Evolutionary conservation across 805 yeast genomes (phyloP), one percentile per base, ranked within the genome.

Genomic region (Sugiyamaella americana): DNA sequence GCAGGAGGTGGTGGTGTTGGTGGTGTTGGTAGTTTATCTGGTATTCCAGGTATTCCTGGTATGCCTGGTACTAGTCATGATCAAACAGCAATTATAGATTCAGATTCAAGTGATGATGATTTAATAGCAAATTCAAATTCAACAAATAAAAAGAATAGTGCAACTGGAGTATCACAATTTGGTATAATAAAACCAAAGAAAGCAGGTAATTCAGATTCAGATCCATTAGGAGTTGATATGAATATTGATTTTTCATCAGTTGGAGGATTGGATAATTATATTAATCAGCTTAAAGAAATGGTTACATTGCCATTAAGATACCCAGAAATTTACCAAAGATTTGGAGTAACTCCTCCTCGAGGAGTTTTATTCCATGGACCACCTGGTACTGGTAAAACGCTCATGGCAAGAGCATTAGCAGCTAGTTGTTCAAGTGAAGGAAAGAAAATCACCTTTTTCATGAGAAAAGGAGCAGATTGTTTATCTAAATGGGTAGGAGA

Each of bases 401-500:
- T 93, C 44, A 87, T 93, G 96, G 98, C 98, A 0, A 71, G 98
- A 50, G 98, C 98, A 0, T 70, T 93, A 43, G 98, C 98, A 1
- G 93, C 98, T 0, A 85, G 95, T 54, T 88, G 96, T 57, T 85
- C 96, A 0, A 79, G 94, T 0, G 81, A 85, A 16, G 81, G 82
- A 11, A 73, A 83, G 51, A 91, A 93, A 55, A 88, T 93, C 48
- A 88, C 98, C 0, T 93, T 93, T 60, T 93, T 88, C 66, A 93
- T 93, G 98, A 72, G 99, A 52, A 93, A 93, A 63, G 99, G 98
- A 53, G 98, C 98, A 0, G 98, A 93, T 64, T 85, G 95, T 61
- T 70, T 93, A 56, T 86, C 96, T 39, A 93, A 93, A 68, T 93
- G 98, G 98, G 98, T 93, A 2, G 98, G 98, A 58, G 98, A 93